Percentiles rank a stretch among this genome's conserved stretches.
These are phyloP conservation scores for Anacardium occidentale DNA, from an alignment of 345 rosid genomes.

Conservation along the genomic window DNA sequence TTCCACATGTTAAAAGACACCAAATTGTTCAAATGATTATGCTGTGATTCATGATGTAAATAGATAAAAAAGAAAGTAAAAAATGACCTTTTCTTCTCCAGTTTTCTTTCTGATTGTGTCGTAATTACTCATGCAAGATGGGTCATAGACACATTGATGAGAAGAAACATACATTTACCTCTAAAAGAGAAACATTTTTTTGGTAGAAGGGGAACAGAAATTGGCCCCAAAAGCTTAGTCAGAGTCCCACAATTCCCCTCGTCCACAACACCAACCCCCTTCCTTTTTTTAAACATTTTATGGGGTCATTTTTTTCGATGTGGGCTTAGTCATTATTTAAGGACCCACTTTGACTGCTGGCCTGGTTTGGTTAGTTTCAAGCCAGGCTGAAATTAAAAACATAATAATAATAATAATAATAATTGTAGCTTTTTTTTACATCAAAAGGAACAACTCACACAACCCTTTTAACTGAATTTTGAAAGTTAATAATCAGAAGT, in stretches of 20 bases:
- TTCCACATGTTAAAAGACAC: neutral
- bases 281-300: neutral
- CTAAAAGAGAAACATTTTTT: slow-evolving; percentile 28
- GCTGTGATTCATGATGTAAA: neutral
- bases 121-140: neutral
- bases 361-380: slow-evolving; percentile 14
- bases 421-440: slow-evolving; percentile 4
- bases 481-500: slow-evolving; percentile 17
- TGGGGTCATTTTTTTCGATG: slow-evolving; percentile 13
- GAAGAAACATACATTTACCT: slow-evolving; percentile 14
- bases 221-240: slow-evolving; percentile 15
- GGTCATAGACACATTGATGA: slow-evolving; percentile 16
- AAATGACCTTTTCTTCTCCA: neutral
- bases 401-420: neutral
- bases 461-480: slow-evolving; percentile 11
- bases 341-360: slow-evolving; percentile 46
- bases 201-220: slow-evolving; percentile 4
- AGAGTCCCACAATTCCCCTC: slow-evolving; percentile 18
- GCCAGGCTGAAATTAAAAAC: neutral
- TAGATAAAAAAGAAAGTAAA: neutral
- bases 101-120: neutral
- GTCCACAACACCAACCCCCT: slow-evolving; percentile 3
- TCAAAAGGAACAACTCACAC: neutral
- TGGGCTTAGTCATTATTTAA: slow-evolving; percentile 29
- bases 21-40: neutral